Conservation (phyloP, 805 yeast genomes). For the Soucietia sequanensis region DNA sequence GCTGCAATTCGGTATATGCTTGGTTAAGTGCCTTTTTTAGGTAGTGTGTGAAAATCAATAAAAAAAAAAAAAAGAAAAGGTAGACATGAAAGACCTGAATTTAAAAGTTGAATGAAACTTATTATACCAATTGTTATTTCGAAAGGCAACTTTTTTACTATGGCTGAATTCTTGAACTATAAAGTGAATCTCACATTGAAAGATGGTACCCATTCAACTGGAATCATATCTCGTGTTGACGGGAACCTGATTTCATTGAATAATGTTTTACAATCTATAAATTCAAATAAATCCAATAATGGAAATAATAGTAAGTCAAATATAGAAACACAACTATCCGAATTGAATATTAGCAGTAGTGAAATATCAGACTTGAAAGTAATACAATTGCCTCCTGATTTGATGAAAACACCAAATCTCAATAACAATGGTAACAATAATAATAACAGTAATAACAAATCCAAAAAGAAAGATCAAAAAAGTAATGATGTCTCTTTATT, state of each 20-base stretch:
- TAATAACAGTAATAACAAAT: conserved; percentile 14
- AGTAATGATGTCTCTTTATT: conserved; percentile 5
- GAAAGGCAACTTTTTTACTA: too few relatives aligned
- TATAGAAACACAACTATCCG: conserved; percentile 12
- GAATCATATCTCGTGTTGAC: conserved; percentile 34
- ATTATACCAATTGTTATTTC: too few relatives aligned
- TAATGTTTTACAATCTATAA: conserved; percentile 15
- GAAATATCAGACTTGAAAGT: conserved; percentile 57
- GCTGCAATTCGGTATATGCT: too few relatives aligned
- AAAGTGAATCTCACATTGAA: conserved; percentile 37
- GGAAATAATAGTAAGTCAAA: conserved; percentile 13
- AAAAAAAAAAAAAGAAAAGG: too few relatives aligned
- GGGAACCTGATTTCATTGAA: conserved; percentile 23
- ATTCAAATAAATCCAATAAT: conserved; percentile 8
- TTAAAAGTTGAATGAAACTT: too few relatives aligned
- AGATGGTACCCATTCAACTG: conserved; percentile 36
- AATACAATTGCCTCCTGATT: conserved; percentile 47
- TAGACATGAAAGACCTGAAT: too few relatives aligned
- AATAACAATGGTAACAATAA: too few relatives aligned
- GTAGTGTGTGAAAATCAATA: too few relatives aligned
- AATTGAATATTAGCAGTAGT: conserved; percentile 25
- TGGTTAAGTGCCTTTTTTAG: too few relatives aligned
- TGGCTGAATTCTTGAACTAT: conserved; percentile 43
- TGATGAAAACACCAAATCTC: too few relatives aligned
- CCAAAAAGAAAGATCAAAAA: conserved; percentile 10